phyloP scores from a whole-genome alignment of 495 filamentous ascomycete genomes.

The Hapsidospora chrysogenum region DNA sequence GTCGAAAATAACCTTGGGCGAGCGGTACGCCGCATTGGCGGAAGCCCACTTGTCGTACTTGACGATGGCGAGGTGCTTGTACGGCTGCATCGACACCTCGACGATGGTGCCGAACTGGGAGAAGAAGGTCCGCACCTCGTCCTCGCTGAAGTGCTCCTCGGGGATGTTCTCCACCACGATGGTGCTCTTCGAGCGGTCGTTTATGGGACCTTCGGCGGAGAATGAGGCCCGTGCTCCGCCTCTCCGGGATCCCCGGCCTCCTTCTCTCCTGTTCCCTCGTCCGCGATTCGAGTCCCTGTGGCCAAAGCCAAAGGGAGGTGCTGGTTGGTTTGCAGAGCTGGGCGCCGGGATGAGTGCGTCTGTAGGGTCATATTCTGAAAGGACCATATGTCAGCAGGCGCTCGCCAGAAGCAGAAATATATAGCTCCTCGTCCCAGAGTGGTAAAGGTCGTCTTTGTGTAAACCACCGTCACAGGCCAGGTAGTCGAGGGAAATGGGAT shows the following conservation, averaged over 20 bases:
- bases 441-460: too few species aligned
- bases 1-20: conserved; percentile 89
- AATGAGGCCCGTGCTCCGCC: conserved; percentile 42
- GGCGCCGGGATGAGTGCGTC: conserved; percentile 42
- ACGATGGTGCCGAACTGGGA: conserved; percentile 63
- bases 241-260: conserved; percentile 21
- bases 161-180: conserved; percentile 92
- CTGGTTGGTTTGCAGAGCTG: too few species aligned
- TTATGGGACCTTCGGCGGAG: conserved; percentile 56
- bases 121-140: conserved; percentile 65
- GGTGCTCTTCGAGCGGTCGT: conserved; percentile 56
- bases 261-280: conserved; percentile 5
- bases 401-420: too few species aligned
- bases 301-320: too few species aligned
- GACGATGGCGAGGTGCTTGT: conserved; percentile 65
- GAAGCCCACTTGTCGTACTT: conserved; percentile 57
- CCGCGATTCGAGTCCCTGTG: conserved; percentile 4
- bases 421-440: too few species aligned
- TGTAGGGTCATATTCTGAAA: conserved; percentile 70
- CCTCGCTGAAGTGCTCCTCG: conserved; percentile 64
- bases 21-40: conserved; percentile 71
- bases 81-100: conserved; percentile 57
- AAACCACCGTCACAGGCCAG: too few species aligned
- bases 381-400: conserved; percentile 3
- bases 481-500: too few species aligned